phyloP scores from a whole-genome alignment of 129 eudicot genomes.

The Flaveria robusta region DNA sequence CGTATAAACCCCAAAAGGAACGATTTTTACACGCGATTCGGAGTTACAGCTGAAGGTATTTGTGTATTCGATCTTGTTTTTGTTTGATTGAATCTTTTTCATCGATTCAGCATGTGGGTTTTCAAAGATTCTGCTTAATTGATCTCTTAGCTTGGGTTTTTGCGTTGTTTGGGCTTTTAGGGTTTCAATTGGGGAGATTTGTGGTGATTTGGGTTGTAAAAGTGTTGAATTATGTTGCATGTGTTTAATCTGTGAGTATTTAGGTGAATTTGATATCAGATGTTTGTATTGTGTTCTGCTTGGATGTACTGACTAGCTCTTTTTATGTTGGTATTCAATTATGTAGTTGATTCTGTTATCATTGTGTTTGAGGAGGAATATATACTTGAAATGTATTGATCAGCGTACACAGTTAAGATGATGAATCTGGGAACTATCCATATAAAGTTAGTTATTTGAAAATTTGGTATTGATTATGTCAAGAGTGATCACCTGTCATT shows the following conservation, averaged over 20 bases:
- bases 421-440: slow-evolving; percentile 22
- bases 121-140: slow-evolving; percentile 27
- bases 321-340: slow-evolving; percentile 19
- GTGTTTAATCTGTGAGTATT: slow-evolving; percentile 21
- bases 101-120: slow-evolving; percentile 20
- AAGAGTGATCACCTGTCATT: slow-evolving; percentile 23
- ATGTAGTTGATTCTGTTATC: slow-evolving; percentile 8
- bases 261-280: slow-evolving; percentile 41
- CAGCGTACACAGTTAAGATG: slow-evolving; percentile 13
- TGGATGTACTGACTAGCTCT: slow-evolving; percentile 24
- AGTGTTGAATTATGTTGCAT: slow-evolving; percentile 31
- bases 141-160: slow-evolving; percentile 19
- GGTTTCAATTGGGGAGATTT: slow-evolving; percentile 38
- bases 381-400: slow-evolving; percentile 27
- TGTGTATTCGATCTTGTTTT: slow-evolving; percentile 30
- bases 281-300: slow-evolving; percentile 25
- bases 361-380: slow-evolving; percentile 12
- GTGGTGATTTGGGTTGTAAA: slow-evolving; percentile 16
- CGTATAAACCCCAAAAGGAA: slow-evolving; percentile 30
- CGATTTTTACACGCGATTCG: slow-evolving; percentile 31
- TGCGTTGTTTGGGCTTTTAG: slow-evolving; percentile 43
- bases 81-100: slow-evolving; percentile 6
- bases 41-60: slow-evolving; percentile 39
- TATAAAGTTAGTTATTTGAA: slow-evolving; percentile 14
- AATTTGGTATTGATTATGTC: slow-evolving; percentile 24